Conservation (phyloP, 371 early-diverging fungal genomes). For the Zancudomyces culisetae region DNA sequence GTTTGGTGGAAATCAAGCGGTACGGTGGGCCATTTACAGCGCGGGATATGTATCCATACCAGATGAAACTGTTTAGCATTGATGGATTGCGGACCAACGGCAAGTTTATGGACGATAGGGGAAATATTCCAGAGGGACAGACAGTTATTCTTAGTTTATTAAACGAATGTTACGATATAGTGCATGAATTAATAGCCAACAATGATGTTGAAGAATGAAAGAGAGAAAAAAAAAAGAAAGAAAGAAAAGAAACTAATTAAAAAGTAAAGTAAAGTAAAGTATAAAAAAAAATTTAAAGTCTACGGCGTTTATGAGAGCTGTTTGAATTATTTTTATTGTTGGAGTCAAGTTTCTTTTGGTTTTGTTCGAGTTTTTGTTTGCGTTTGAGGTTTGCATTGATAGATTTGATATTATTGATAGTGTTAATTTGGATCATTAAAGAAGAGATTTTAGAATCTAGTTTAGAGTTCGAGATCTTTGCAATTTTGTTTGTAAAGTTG, state of each 20-base stretch:
- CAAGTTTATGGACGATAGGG: constrained; percentile 64
- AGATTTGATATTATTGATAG: constrained; percentile 20
- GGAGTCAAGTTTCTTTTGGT: too few species aligned
- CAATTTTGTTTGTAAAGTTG: too few species aligned
- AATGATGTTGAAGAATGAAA: constrained; percentile 20
- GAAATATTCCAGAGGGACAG: constrained; percentile 70
- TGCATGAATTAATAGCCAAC: constrained; percentile 47
- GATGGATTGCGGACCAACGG: constrained; percentile 70
- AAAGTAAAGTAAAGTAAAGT: not conserved
- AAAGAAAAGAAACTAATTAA: not conserved
- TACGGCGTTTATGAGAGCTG: constrained; percentile 7
- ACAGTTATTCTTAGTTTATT: constrained; percentile 62
- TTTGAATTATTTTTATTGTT: constrained; percentile 12
- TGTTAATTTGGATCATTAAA: constrained; percentile 57
- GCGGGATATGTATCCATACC: constrained; percentile 72
- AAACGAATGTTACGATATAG: constrained; percentile 73
- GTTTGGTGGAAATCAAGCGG: constrained; percentile 59
- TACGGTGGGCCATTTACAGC: constrained; percentile 61
- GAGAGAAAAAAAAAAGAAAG: not conserved
- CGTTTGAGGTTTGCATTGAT: constrained; percentile 14
- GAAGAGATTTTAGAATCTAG: constrained; percentile 68
- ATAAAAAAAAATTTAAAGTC: not conserved
- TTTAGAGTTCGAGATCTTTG: constrained; percentile 70
- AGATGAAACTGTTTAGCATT: constrained; percentile 66
- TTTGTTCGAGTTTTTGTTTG: too few species aligned